A percentile compares a stretch with the other conserved stretches of the same genome.
Evolutionary conservation across 192 early-diverging fungal genomes (phyloP).

Genomic region (Backusella westeae): DNA sequence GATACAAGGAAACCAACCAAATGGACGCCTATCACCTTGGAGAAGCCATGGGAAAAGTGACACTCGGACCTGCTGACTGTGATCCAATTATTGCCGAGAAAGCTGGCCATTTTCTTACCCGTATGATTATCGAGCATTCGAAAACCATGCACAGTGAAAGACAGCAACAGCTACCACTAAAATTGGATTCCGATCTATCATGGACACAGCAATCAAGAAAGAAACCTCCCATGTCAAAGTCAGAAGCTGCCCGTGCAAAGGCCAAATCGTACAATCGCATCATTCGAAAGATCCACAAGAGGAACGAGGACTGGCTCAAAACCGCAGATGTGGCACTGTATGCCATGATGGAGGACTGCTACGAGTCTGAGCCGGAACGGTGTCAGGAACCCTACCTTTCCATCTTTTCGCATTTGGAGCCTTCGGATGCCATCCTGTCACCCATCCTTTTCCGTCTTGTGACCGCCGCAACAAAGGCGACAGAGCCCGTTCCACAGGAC

Average conservation of each 20-base stretch:
- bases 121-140: conserved; percentile 27
- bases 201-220: neutral
- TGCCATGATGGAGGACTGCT: conserved; percentile 15
- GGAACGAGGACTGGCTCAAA: conserved; percentile 4
- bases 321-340: neutral
- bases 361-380: conserved; percentile 3
- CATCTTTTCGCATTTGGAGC: neutral
- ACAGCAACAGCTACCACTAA: neutral
- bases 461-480: neutral
- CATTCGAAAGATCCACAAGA: conserved; percentile 2
- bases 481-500: neutral
- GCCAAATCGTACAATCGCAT: conserved; percentile 23
- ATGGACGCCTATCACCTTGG: conserved; percentile 28
- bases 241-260: conserved; percentile 14
- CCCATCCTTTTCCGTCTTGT: conserved; percentile 18
- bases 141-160: conserved; percentile 9
- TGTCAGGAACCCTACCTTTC: neutral
- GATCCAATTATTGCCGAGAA: conserved; percentile 27
- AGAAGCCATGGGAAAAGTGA: conserved; percentile 34
- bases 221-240: conserved; percentile 3
- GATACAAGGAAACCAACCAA: conserved; percentile 19
- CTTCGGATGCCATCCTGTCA: neutral
- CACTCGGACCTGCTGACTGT: conserved; percentile 27
- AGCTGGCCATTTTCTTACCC: conserved; percentile 23
- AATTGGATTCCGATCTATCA: neutral